A percentile compares a stretch with the other conserved stretches of the same genome.
Evolutionary conservation across 2,329 filamentous ascomycete species (phyloP).

Genomic region (Colletotrichum sp.): DNA sequence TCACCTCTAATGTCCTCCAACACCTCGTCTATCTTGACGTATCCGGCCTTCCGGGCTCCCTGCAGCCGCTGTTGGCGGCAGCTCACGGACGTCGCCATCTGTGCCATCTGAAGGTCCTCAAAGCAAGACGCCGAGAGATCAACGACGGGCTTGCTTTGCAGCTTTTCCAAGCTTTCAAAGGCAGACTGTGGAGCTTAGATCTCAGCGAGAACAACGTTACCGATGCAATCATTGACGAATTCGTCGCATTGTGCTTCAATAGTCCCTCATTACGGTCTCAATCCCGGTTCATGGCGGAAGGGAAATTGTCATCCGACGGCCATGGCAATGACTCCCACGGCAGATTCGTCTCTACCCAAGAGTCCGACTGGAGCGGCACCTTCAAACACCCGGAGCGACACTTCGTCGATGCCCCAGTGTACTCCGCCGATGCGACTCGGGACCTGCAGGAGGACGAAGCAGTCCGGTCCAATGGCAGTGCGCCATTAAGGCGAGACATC

Average conservation of each 20-base stretch:
- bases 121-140: constrained; percentile 51
- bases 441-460: constrained; percentile 28
- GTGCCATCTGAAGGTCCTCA: constrained; percentile 56
- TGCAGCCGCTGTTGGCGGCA: constrained; percentile 38
- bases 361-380: constrained; percentile 48
- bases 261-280: constrained; percentile 35
- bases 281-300: constrained; percentile 50
- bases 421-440: constrained; percentile 31
- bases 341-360: constrained; percentile 48
- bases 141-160: constrained; percentile 40
- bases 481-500: constrained; percentile 34
- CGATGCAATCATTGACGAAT: constrained; percentile 42
- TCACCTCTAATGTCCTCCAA: constrained; percentile 38
- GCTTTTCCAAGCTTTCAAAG: constrained; percentile 37
- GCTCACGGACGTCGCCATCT: constrained; percentile 39
- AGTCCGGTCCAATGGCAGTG: constrained; percentile 33
- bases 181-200: constrained; percentile 63
- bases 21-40: constrained; percentile 58
- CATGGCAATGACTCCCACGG: constrained; percentile 40
- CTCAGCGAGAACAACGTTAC: constrained; percentile 56
- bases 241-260: constrained; percentile 38
- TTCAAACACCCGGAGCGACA: constrained; percentile 54
- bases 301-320: constrained; percentile 37
- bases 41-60: constrained; percentile 52
- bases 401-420: constrained; percentile 53